A percentile compares a stretch with the other conserved stretches of the same genome.
phyloP scores from a whole-genome alignment of 768 basidiomycete species.

The Amanita brunnescens region DNA sequence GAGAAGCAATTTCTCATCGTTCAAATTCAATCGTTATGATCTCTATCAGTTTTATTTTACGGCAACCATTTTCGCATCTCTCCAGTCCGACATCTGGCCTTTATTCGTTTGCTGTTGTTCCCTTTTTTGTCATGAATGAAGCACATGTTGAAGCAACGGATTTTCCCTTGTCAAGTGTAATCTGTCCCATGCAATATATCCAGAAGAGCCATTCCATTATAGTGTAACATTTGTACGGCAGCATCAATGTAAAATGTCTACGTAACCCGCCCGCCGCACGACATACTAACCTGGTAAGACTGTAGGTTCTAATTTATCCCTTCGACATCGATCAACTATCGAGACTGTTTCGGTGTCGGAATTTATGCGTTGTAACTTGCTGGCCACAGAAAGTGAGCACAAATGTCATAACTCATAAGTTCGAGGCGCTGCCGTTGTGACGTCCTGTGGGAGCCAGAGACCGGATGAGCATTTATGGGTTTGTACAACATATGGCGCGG shows the following conservation, averaged over 20 bases:
- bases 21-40: slow-evolving; percentile 75
- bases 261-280: not conserved
- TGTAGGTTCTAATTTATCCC: not conserved
- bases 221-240: not conserved
- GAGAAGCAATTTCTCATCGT: slow-evolving; percentile 95
- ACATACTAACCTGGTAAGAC: not conserved
- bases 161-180: not conserved
- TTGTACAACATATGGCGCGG: too few species aligned
- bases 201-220: not conserved
- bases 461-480: too few species aligned
- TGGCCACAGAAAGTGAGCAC: too few species aligned
- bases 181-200: not conserved
- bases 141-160: not conserved
- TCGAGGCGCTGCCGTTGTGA: too few species aligned
- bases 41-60: not conserved
- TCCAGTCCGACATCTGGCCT: not conserved
- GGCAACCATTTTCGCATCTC: not conserved
- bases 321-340: too few species aligned
- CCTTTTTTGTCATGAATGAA: not conserved
- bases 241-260: not conserved
- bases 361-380: too few species aligned
- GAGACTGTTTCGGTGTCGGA: too few species aligned
- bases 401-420: too few species aligned
- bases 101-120: not conserved
- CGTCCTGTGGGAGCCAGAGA: too few species aligned